Evolutionary conservation across 2,329 filamentous ascomycete genomes (phyloP), one percentile per base, ranked within the genome.

Genomic region (Monosporascus sp.): DNA sequence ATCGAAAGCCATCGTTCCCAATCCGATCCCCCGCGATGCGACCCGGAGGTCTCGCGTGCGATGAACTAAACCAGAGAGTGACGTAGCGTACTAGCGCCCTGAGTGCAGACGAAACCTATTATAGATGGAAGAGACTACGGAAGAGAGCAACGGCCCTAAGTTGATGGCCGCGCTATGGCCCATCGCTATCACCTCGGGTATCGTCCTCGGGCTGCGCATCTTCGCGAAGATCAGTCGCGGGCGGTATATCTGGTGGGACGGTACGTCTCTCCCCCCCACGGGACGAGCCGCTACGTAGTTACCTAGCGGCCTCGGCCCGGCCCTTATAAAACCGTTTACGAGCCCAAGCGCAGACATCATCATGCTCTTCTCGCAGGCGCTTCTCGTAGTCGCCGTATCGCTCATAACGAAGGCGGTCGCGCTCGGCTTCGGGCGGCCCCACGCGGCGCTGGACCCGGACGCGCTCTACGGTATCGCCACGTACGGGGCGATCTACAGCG

Each of bases 211-310:
- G 16, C 51, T 52, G 22, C 45, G 51, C 2, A 44, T 52, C 19
- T 52, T 49, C 38, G 51, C 51, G n/a, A 52, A 52, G 20, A 37
- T 52, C 26, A 40, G 20, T 27, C 44, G 46, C 14, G 51, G 45
- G 7, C 51, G 46, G n/a, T 37, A 24, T 16, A 27, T 52, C 31
- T 52, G 44, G 46, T 52, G 45, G 46, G 51, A 52, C 22, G 51
- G 48, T 50, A n/a, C 16, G 48, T 50, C 17, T 17, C 17, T 8
- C 16, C 16, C 3, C 31, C 17, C 8, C 14, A 37, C 14, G 4
- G 8, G 6, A 16, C 31, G 19, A 31, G 16, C 24, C 11, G n/a
- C 16, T 31, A n/a, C 27, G 16, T 22, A 8, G 14, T 20, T 20
- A 20, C 47, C 45, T 4, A 20, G 17, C 17, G 7, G 38, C 17